phyloP scores from a whole-genome alignment of 805 yeast genomes.

The Candida ipomoeae region DNA sequence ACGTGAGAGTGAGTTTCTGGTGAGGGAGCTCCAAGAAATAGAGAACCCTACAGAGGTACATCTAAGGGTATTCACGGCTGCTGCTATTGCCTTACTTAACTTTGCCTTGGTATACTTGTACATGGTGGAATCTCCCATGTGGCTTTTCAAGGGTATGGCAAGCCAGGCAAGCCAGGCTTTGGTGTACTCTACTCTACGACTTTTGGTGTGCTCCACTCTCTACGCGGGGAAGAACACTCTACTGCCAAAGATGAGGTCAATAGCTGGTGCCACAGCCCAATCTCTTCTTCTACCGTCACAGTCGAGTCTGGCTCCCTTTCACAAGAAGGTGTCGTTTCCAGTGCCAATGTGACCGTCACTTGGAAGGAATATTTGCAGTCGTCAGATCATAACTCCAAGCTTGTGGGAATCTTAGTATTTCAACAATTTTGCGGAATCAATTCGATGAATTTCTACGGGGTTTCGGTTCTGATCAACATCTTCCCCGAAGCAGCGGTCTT shows the following conservation, averaged over 20 bases:
- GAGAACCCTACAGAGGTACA: too few relatives aligned
- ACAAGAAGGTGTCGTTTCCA: slow-evolving; percentile 12
- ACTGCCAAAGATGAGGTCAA: slow-evolving; percentile 34
- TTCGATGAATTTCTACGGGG: slow-evolving; percentile 90
- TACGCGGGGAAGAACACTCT: slow-evolving; percentile 38
- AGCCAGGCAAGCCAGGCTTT: slow-evolving; percentile 28
- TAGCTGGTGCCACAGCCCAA: slow-evolving; percentile 25
- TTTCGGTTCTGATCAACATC: slow-evolving; percentile 65
- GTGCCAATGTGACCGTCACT: slow-evolving; percentile 15
- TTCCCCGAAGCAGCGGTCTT: slow-evolving; percentile 68
- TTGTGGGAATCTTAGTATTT: slow-evolving; percentile 71
- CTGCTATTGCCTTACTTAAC: slow-evolving; percentile 48
- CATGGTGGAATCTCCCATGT: slow-evolving; percentile 76
- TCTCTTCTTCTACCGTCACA: not conserved
- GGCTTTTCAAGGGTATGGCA: slow-evolving; percentile 56
- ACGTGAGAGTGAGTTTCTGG: too few relatives aligned
- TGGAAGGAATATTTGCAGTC: slow-evolving; percentile 45
- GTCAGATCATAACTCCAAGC: slow-evolving; percentile 52
- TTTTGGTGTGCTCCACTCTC: slow-evolving; percentile 28
- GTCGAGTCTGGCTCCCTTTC: slow-evolving; percentile 18
- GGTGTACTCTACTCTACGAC: slow-evolving; percentile 20
- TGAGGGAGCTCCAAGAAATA: too few relatives aligned
- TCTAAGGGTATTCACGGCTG: slow-evolving; percentile 48
- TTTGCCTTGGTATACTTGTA: slow-evolving; percentile 35
- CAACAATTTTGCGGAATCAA: slow-evolving; percentile 95